Evolutionary conservation across 2,329 filamentous ascomycete genomes (phyloP), one percentile per base, ranked within the genome.

Genomic region (Aspergillus costaricaensis): DNA sequence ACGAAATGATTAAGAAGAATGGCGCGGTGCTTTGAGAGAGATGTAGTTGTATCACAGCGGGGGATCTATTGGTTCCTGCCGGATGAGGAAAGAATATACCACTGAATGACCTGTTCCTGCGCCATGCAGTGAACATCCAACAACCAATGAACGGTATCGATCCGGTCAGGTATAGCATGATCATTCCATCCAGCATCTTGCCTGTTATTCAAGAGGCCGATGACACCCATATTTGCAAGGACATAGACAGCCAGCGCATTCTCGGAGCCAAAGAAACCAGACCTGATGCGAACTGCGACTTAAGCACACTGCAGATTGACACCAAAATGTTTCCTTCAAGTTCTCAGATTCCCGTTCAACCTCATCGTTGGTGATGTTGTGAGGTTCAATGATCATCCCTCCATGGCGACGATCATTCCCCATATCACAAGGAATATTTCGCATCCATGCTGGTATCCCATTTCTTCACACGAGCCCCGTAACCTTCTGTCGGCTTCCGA

Each of bases 381-480:
- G 32, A 2, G 5, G 27, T 36, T 14, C 32, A 36, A 36, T 12
- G 5, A 36, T 5, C 5, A 2, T 14, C 12, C 32, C 41, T 14
- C 27, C 55, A 50, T 14, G 39, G 4, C 5, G 12, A 41, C 57
- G 3, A 30, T 12, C 27, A 30, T 30, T 23, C 7, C n/a, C 27
- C n/a, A 27, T 30, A 17, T 5, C 47, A 10, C 25, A 30, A 17
- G 47, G 25, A 8, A 50, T 0, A 21, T 23, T 19, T 49, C 44
- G 4, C 14, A 50, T 43, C 52, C 25, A 58, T 54, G 39, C 8
- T 48, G 38, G 27, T n/a, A 17, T 12, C 17, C 17, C 23, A 6
- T 4, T 67, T 63, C 57, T 68, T 67, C 43, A 36, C 32, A 41
- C 21, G 44, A 44, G 10, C 70, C 65, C 57, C 62, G 56, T 2